phyloP scores from a whole-genome alignment of 2,329 filamentous ascomycete genomes.

The Stagonosporopsis tanaceti region DNA sequence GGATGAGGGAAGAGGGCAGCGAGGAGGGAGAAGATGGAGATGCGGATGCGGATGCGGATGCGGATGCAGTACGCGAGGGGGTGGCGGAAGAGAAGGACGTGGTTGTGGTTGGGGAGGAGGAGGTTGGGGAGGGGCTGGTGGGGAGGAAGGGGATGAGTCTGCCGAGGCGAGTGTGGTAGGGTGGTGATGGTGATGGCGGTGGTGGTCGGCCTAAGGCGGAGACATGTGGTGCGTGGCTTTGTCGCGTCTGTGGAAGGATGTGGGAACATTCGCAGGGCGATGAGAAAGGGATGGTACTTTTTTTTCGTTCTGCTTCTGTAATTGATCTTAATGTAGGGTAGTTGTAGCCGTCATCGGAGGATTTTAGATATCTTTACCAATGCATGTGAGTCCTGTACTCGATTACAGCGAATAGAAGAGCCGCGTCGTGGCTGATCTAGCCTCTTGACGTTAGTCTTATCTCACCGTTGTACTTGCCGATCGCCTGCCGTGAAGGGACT shows the following conservation, averaged over 20 bases:
- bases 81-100: constrained; percentile 34
- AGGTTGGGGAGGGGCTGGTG: constrained; percentile 15
- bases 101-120: constrained; percentile 27
- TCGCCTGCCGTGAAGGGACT: constrained; percentile 1
- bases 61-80: not conserved
- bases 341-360: not conserved
- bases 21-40: constrained; percentile 22
- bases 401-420: not conserved
- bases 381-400: not conserved
- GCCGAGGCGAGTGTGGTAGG: constrained; percentile 26
- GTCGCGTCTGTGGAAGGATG: too few species aligned
- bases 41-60: not conserved
- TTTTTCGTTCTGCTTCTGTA: too few species aligned
- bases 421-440: not conserved
- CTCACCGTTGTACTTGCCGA: not conserved
- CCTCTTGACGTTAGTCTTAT: constrained; percentile 3
- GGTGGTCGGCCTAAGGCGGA: not conserved
- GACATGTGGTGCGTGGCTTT: too few species aligned
- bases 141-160: constrained; percentile 36
- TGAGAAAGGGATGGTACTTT: too few species aligned
- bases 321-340: not conserved
- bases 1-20: constrained; percentile 29
- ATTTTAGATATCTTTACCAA: constrained; percentile 1
- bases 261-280: too few species aligned
- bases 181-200: not conserved